Base-by-base conservation (phyloP, 2,329 filamentous ascomycete species). In the Cadophora luteo-olivacea region DNA sequence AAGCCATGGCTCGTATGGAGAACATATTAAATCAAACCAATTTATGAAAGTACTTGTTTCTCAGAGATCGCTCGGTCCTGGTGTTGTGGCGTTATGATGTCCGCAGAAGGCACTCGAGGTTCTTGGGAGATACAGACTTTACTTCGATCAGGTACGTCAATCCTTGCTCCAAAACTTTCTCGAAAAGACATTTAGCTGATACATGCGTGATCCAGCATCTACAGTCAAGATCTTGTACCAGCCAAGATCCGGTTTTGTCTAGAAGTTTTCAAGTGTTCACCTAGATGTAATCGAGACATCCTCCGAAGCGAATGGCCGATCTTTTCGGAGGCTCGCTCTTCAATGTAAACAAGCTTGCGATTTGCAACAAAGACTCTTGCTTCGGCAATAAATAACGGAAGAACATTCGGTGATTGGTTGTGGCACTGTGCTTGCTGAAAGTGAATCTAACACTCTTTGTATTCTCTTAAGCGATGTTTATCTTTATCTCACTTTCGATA, bases 291-390 rank as follows among this genome's bases (percentile, higher is more conserved):
- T 6, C 12, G 38, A 41, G 5, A 16, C 5, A 41, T 41, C 3
- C 12, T 12, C 3, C 5, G 12, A 9, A 9, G 38, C 16, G 45
- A 2, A 9, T 5, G 9, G 45, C 16, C n/a, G 22, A n/a, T 48
- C 7, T 22, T n/a, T 6, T 16, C 2, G n/a, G 3, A 36, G 16
- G 16, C 16, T 57, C 32, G 29, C 29, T 36, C 36, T 22, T 11
- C 0, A 36, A 57, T 36, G 32, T 57, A 57, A 57, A 57, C 29
- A 57, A 57, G 29, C 29, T 36, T 57, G 29, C 54, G 54, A 57
- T 9, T 5, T 57, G 54, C 32, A 57, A 57, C 16, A 57, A 36
- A 57, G 22, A 3, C 8, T n/a, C 12, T 36, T 36, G 3, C 16
- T 12, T 5, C 19, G 8, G 14, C 5, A 57, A 22, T 57, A 19